Evolutionary conservation across 129 eudicot genomes (phyloP), one percentile per base, ranked within the genome.

Genomic region (Flaveria robusta): DNA sequence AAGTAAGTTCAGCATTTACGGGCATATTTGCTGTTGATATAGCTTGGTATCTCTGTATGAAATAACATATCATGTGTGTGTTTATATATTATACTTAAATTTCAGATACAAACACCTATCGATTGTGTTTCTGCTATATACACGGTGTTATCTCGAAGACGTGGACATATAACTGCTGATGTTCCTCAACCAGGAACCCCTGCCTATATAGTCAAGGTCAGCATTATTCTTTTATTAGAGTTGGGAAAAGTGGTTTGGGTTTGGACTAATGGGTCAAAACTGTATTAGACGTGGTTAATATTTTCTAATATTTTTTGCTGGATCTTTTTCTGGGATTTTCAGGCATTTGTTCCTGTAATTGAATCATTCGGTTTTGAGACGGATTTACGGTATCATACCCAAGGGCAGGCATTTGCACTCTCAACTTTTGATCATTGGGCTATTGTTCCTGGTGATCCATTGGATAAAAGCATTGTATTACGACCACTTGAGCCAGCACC

Each of bases 131-230:
- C 99, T 68, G 96, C 99, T 34, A 95, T 91, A 85, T 95, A 89
- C 79, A 89, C 97, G 18, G 99, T 95, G 81, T 60, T 95, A 47
- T 95, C 97, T 1, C 88, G 97, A 43, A 81, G 99, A 68, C 97
- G 99, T 83, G 99, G 99, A 6, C 99, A 91, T 84, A 93, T 95
- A 65, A 95, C 97, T 55, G 97, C 95, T 27, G 99, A 95, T 79
- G 92, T 89, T 85, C 96, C 97, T 13, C 99, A 95, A 82, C 99
- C 99, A 18, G 99, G 99, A 68, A 95, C 99, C 26, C 99, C 99
- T 50, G 96, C 97, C 43, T 95, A 91, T 75, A 87, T 91, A 75
- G 99, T 95, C 68, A 95, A 95, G 99, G 98, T 94, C 55, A 78
- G 92, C 16, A 75, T 70, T 29, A 70, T 52, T 10, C 24, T 10